A percentile compares a stretch with the other conserved stretches of the same genome.
phyloP scores from a whole-genome alignment of 768 basidiomycete species.

The Mycena sanguinolenta region DNA sequence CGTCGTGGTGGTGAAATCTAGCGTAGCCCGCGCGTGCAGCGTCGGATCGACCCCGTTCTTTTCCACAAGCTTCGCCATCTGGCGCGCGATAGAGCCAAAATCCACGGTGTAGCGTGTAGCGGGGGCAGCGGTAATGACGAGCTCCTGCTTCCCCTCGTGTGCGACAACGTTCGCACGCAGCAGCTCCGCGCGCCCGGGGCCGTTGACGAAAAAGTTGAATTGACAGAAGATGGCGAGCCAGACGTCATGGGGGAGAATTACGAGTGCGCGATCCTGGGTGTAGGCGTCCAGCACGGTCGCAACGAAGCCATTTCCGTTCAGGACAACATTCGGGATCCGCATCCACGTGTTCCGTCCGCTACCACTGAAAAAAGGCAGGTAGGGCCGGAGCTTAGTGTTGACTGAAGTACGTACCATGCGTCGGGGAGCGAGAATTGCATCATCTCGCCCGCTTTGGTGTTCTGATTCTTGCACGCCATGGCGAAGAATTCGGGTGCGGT shows the following conservation, averaged over 20 bases:
- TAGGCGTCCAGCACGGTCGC: slow-evolving; percentile 24
- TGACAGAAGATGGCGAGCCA: slow-evolving; percentile 60
- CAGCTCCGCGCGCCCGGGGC: slow-evolving; percentile 48
- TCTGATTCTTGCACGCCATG: slow-evolving; percentile 7
- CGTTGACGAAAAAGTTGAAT: slow-evolving; percentile 56
- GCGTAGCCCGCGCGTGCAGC: slow-evolving; percentile 56
- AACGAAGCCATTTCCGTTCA: slow-evolving; percentile 3
- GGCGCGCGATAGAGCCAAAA: too few species aligned
- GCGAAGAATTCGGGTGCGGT: slow-evolving; percentile 2
- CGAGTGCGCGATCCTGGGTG: slow-evolving; percentile 41
- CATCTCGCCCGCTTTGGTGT: slow-evolving; percentile 14
- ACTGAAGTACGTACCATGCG: slow-evolving; percentile 8
- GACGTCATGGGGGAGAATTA: slow-evolving; percentile 64
- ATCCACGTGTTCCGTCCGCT: neutral
- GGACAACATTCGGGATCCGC: neutral
- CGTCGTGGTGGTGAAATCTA: slow-evolving; percentile 61
- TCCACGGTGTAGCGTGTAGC: slow-evolving; percentile 34
- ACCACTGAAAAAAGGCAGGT: neutral
- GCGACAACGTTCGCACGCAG: slow-evolving; percentile 48
- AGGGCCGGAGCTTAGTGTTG: neutral
- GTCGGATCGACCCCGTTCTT: slow-evolving; percentile 46
- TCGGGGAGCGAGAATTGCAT: slow-evolving; percentile 8
- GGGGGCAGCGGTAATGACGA: slow-evolving; percentile 20
- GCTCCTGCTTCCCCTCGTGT: slow-evolving; percentile 42
- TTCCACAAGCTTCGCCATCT: slow-evolving; percentile 42